phyloP scores from a whole-genome alignment of 805 yeast genomes.

The Brettanomyces custersianus region DNA sequence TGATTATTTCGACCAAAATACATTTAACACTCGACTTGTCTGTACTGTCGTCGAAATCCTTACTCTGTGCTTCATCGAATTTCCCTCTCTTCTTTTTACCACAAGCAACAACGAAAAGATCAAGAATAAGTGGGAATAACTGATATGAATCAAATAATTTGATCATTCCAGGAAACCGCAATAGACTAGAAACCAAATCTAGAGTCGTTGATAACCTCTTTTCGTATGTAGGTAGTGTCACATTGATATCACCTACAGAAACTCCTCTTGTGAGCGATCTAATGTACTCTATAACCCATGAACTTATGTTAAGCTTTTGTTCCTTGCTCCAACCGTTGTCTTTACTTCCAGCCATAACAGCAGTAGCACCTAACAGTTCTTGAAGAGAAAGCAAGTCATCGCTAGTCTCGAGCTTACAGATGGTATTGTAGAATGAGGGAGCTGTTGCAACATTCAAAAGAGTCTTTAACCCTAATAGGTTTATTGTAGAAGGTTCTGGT shows the following conservation, averaged over 20 bases:
- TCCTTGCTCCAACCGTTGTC: constrained; percentile 28
- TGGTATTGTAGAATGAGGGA: background rate
- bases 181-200: constrained; percentile 34
- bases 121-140: constrained; percentile 26
- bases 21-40: constrained; percentile 56
- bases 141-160: constrained; percentile 33
- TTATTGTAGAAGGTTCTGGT: background rate
- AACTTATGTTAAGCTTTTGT: constrained; percentile 28
- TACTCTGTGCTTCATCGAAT: constrained; percentile 20
- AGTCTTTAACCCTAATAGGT: background rate
- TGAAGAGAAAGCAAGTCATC: background rate
- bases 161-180: constrained; percentile 31
- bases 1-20: constrained; percentile 55
- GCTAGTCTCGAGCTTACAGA: background rate
- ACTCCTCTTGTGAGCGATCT: constrained; percentile 12
- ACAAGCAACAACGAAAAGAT: constrained; percentile 33
- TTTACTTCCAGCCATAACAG: constrained; percentile 20
- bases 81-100: constrained; percentile 28
- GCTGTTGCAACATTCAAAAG: background rate
- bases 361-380: background rate
- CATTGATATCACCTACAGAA: constrained; percentile 1
- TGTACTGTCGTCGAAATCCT: background rate
- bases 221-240: constrained; percentile 9
- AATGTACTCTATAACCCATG: constrained; percentile 32
- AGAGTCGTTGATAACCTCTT: constrained; percentile 19